These are phyloP conservation scores for Fusarium palustre DNA, from an alignment of 2,329 filamentous ascomycete genomes.

Conservation along the genomic window DNA sequence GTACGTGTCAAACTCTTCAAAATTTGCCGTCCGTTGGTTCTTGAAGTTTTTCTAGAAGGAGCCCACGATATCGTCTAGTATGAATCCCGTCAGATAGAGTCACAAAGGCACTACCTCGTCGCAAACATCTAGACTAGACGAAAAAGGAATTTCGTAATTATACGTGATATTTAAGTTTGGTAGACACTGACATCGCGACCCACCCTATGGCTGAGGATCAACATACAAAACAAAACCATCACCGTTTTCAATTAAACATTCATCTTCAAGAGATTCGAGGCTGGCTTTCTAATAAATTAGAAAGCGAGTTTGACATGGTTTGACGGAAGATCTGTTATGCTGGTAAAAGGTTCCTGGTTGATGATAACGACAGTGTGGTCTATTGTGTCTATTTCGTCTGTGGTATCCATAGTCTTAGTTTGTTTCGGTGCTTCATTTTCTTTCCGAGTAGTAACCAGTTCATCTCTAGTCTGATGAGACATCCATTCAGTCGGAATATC, in stretches of 20 bases:
- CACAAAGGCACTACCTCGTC: not conserved
- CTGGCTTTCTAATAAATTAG: too few relatives aligned
- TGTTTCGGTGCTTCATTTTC: not conserved
- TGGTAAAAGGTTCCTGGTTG: not conserved
- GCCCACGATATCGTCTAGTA: rapidly evolving
- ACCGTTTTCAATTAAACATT: too few relatives aligned
- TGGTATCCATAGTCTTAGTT: not conserved
- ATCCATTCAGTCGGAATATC: too few relatives aligned
- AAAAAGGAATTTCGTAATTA: too few relatives aligned
- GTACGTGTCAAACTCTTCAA: not conserved
- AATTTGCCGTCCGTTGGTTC: not conserved
- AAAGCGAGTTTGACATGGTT: too few relatives aligned
- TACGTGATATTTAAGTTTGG: too few relatives aligned
- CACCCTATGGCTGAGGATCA: too few relatives aligned
- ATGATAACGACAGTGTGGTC: not conserved
- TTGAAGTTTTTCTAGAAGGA: not conserved
- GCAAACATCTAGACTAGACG: too few relatives aligned
- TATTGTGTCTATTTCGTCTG: not conserved
- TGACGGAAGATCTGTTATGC: not conserved
- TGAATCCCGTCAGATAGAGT: too few relatives aligned
- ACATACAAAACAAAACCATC: too few relatives aligned
- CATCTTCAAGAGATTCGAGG: too few relatives aligned
- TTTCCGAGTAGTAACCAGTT: not conserved
- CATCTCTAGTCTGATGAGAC: not conserved
- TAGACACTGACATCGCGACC: too few relatives aligned